Evolutionary conservation across 129 eudicot species (phyloP).

Genomic region (Flaveria trinervia): DNA sequence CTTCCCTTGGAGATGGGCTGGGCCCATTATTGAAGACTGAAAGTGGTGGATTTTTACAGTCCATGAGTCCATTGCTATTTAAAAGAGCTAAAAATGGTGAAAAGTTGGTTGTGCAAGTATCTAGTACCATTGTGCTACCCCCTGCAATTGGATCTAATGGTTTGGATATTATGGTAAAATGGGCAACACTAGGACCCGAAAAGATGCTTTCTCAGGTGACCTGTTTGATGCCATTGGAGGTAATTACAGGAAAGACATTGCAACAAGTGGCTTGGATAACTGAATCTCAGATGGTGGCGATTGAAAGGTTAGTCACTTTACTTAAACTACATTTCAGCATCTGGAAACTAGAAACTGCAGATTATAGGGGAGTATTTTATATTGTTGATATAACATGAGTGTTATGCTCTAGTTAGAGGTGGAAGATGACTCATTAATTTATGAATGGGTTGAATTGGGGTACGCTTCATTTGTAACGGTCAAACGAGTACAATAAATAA

Average conservation of each 20-base stretch:
- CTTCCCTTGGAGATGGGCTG: slow-evolving; percentile 56
- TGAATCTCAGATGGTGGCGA: slow-evolving; percentile 28
- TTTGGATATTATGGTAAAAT: slow-evolving; percentile 50
- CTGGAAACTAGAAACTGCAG: not conserved
- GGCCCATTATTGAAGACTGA: slow-evolving; percentile 43
- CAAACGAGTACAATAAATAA: not conserved
- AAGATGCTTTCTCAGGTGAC: slow-evolving; percentile 46
- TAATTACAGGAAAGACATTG: slow-evolving; percentile 63
- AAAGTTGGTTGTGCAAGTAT: slow-evolving; percentile 53
- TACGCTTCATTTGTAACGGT: not conserved
- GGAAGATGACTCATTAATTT: not conserved
- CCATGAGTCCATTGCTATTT: slow-evolving; percentile 56
- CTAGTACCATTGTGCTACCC: slow-evolving; percentile 58
- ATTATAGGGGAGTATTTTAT: not conserved
- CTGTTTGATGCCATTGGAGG: slow-evolving; percentile 63
- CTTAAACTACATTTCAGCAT: not conserved
- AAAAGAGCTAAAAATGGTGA: slow-evolving; percentile 58
- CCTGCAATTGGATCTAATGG: slow-evolving; percentile 49
- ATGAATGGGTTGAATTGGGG: not conserved
- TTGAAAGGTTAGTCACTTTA: slow-evolving; percentile 45
- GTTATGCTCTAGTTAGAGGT: not conserved
- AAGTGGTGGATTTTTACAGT: slow-evolving; percentile 51
- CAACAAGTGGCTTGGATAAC: slow-evolving; percentile 46
- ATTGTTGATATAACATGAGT: not conserved
- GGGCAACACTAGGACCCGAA: slow-evolving; percentile 57